Evolutionary conservation across 1,284 basidiomycete genomes (phyloP).

Genomic region (Pseudozyma flocculosa): DNA sequence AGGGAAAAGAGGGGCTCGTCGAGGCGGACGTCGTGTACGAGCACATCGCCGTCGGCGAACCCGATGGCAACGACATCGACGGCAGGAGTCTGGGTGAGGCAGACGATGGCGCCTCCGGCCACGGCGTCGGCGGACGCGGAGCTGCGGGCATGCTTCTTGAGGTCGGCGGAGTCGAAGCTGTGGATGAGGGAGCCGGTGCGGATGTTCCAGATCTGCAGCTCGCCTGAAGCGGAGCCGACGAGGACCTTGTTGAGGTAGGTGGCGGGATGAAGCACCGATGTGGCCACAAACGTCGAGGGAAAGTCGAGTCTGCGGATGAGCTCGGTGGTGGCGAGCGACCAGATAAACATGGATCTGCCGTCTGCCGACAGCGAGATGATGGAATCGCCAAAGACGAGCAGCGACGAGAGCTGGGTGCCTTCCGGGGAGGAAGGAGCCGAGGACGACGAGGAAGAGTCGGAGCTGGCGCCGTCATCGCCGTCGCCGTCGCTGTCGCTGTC

Average conservation of each 20-base stretch:
- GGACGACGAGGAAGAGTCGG: background rate
- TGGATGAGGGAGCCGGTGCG: constrained; percentile 63
- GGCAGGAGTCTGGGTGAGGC: constrained; percentile 84
- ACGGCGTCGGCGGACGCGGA: constrained; percentile 36
- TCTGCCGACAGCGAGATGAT: constrained; percentile 65
- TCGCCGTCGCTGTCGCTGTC: constrained; percentile 6
- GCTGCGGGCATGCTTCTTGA: constrained; percentile 18
- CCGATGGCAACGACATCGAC: constrained; percentile 93
- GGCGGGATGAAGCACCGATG: constrained; percentile 81
- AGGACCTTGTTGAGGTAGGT: constrained; percentile 97
- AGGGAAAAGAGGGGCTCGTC: constrained; percentile 78
- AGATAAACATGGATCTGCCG: constrained; percentile 76
- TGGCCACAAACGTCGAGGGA: constrained; percentile 70
- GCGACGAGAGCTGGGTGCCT: constrained; percentile 25
- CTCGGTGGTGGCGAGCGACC: constrained; percentile 63
- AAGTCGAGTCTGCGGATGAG: constrained; percentile 31
- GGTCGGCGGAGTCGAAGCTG: constrained; percentile 55
- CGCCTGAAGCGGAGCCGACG: constrained; percentile 77
- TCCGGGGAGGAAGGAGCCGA: background rate
- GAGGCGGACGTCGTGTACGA: constrained; percentile 82
- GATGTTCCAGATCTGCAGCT: constrained; percentile 92
- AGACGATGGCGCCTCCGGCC: constrained; percentile 59
- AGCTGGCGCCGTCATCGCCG: constrained; percentile 3
- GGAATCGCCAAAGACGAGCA: constrained; percentile 53
- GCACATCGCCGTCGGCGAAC: constrained; percentile 81